Conservation (phyloP, 164 flowering plant genomes). For the Saururus chinensis region DNA sequence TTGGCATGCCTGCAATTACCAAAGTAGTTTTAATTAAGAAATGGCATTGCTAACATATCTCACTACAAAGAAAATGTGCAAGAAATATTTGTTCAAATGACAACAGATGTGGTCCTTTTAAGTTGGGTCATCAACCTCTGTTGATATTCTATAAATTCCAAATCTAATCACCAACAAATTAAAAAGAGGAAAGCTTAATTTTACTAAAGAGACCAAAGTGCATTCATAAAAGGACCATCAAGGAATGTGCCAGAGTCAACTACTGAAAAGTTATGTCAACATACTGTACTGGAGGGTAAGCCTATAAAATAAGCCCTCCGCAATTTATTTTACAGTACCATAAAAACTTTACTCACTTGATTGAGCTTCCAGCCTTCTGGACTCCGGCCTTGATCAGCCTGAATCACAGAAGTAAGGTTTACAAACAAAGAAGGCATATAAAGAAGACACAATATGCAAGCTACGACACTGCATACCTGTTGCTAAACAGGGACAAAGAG, state of each 20-base stretch:
- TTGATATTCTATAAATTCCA: too few relatives aligned
- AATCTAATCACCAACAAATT: too few relatives aligned
- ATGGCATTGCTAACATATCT: not conserved
- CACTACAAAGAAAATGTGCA: not conserved
- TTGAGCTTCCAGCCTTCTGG: constrained; percentile 72
- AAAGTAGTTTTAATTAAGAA: not conserved
- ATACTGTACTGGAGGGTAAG: not conserved
- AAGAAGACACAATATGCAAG: not conserved
- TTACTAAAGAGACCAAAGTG: too few relatives aligned
- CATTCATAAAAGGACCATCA: too few relatives aligned
- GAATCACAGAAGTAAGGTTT: constrained; percentile 9
- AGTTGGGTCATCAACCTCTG: too few relatives aligned
- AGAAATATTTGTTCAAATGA: not conserved
- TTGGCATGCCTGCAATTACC: constrained; percentile 56
- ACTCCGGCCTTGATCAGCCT: constrained; percentile 70
- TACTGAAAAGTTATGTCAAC: too few relatives aligned
- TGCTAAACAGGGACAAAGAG: constrained; percentile 70
- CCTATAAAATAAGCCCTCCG: not conserved
- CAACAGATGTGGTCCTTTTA: not conserved
- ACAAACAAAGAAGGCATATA: constrained; percentile 3
- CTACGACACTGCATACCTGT: constrained; percentile 32
- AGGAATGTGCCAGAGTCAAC: too few relatives aligned
- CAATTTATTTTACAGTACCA: not conserved
- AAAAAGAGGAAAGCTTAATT: too few relatives aligned
- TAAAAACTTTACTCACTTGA: constrained; percentile 33